A percentile compares a stretch with the other conserved stretches of the same genome.
Conservation (phyloP, 441 rosid species). For the Croton laevigatus region DNA sequence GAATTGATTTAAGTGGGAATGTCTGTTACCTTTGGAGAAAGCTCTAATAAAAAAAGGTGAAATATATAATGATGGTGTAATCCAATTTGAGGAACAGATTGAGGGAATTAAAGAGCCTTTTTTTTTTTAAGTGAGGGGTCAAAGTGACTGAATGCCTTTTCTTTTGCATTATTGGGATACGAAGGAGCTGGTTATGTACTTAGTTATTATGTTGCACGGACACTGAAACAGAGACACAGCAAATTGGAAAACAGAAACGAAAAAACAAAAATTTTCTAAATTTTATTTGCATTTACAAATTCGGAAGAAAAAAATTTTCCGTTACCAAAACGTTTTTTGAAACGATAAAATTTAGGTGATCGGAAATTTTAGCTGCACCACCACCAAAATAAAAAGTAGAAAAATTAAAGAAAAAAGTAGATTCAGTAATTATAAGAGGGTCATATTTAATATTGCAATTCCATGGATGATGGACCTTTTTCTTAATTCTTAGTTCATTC, state of each 20-base stretch:
- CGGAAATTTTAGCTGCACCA: no score
- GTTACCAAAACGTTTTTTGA: no score
- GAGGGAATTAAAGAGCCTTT: conserved; percentile 6
- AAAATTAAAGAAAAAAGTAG: conserved; percentile 10
- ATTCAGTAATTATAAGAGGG: conserved; percentile 23
- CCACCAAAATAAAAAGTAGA: conserved; percentile 17
- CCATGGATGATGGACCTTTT: conserved; percentile 2
- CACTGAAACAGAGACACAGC: no score
- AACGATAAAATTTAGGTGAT: no score
- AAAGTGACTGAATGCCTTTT: conserved; percentile 26
- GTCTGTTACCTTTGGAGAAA: conserved; percentile 33
- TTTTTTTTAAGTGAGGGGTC: conserved; percentile 22
- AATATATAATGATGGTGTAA: conserved; percentile 40
- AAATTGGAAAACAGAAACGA: no score
- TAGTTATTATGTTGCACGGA: background rate
- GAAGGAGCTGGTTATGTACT: conserved; percentile 34
- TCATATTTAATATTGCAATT: conserved; percentile 23
- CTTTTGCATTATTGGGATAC: conserved; percentile 40
- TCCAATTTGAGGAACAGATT: conserved; percentile 28
- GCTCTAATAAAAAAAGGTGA: conserved; percentile 24
- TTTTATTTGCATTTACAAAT: no score
- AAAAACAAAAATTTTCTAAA: no score
- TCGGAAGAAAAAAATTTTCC: no score
- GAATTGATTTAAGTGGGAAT: conserved; percentile 30
- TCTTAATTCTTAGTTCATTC: conserved; percentile 14